Conservation (phyloP, 768 basidiomycete genomes). For the Rhodocollybia butyracea region DNA sequence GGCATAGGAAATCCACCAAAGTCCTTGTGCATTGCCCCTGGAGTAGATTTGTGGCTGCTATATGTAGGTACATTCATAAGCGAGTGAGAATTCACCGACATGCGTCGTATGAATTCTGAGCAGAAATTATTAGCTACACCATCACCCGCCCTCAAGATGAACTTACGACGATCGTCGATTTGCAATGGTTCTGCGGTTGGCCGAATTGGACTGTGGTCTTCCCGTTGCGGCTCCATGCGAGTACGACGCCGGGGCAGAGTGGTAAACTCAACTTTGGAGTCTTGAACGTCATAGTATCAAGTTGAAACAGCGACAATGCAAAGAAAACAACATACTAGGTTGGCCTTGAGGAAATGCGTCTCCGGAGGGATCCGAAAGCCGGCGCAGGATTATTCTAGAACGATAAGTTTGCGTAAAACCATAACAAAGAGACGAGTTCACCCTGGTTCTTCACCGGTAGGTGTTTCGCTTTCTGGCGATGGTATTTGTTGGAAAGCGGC, state of each 20-base stretch:
- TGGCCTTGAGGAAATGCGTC: conserved; percentile 25
- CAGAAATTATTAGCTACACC: background rate
- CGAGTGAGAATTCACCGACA: conserved; percentile 15
- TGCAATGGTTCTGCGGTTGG: background rate
- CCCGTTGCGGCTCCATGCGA: conserved; percentile 15
- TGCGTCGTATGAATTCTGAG: conserved; percentile 20
- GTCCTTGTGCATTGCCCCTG: conserved; percentile 37
- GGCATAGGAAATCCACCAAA: conserved; percentile 81
- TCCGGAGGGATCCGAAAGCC: conserved; percentile 37
- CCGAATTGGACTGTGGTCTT: background rate
- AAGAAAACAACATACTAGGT: conserved; percentile 23
- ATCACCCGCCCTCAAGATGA: background rate
- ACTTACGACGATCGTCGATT: conserved; percentile 17
- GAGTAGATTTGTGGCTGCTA: conserved; percentile 15
- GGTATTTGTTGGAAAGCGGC: no score
- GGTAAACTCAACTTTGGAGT: conserved; percentile 37
- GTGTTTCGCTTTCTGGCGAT: no score
- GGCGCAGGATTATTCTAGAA: conserved; percentile 21
- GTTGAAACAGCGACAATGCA: conserved; percentile 31
- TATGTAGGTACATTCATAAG: conserved; percentile 17
- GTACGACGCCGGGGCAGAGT: conserved; percentile 24
- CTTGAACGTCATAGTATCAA: conserved; percentile 28
- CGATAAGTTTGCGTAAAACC: background rate
- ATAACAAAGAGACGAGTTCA: background rate
- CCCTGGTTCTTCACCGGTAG: no score